Base-by-base conservation (phyloP, 345 rosid genomes). In the Bruguiera parviflora region DNA sequence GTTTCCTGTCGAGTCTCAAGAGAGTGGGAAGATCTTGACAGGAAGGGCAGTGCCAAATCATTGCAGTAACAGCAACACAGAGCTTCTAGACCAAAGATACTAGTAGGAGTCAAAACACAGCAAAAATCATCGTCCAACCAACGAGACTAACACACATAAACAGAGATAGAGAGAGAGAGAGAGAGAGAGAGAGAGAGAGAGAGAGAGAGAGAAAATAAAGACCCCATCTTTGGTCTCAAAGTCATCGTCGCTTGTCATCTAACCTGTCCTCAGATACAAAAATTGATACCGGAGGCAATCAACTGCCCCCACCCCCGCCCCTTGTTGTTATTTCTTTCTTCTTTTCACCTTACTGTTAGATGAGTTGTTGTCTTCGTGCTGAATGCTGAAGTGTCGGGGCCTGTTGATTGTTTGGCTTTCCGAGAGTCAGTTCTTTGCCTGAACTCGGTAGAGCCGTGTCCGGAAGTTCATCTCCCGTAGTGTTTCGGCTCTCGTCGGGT, bases 401-500 rank as follows among this genome's bases (percentile, higher is more conserved):
- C 8, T 68, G 24, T 67, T 58, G 51, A 37, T 72, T 72, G 33
- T 19, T 74, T 53, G 58, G 9, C 65, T 58, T 73, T 51, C 27
- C n/a, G 35, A 61, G 5, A 18, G 5, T 25, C 58, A 47, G 69
- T 25, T 71, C 58, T 0, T 35, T 28, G 37, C 22, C 56, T 66
- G 64, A 35, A 43, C 73, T 78, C 37, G 61, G 19, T 32, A 37
- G 20, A 58, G 68, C 76, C 86, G 83, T 88, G 87, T 78, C 87
- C 62, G 76, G 81, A 70, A 73, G 58, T 85, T 68, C 71, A 16
- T 71, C 66, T 73, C 70, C 69, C 31, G 53, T 71, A 69, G 66
- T 75, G 77, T 62, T 66, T 79, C 83, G 84, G 65, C 76, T 64
- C 37, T 63, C 80, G 57, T 75, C 90, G 57, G 92, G 96, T 89